phyloP scores from a whole-genome alignment of 148 eudicot species.

The Rhododendron williamsianum region DNA sequence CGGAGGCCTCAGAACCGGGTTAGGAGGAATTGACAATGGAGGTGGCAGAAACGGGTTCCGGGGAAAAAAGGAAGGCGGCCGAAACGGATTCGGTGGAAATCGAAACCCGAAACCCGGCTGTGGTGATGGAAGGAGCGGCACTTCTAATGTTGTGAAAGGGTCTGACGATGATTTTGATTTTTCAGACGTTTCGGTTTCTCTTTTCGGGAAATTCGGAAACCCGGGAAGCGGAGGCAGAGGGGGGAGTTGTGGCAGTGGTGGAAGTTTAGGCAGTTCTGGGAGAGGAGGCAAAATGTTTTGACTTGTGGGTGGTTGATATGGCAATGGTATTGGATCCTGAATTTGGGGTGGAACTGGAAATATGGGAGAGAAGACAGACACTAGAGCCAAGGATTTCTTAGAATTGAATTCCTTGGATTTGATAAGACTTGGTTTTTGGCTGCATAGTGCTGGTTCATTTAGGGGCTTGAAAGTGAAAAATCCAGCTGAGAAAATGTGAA shows the following conservation, averaged over 20 bases:
- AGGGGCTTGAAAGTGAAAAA: slow-evolving; percentile 81
- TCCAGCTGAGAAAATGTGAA: slow-evolving; percentile 74
- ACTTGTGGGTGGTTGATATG: slow-evolving; percentile 26
- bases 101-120: slow-evolving; percentile 26
- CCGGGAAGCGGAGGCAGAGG: slow-evolving; percentile 44
- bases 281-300: slow-evolving; percentile 28
- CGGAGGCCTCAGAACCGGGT: slow-evolving; percentile 25
- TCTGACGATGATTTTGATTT: background rate
- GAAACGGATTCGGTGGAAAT: slow-evolving; percentile 35
- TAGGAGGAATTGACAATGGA: slow-evolving; percentile 35
- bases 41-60: slow-evolving; percentile 26
- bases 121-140: slow-evolving; percentile 18
- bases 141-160: background rate
- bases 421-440: slow-evolving; percentile 42
- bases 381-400: slow-evolving; percentile 13
- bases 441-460: slow-evolving; percentile 52
- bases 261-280: slow-evolving; percentile 44
- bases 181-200: background rate
- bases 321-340: slow-evolving; percentile 28
- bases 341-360: slow-evolving; percentile 17
- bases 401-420: slow-evolving; percentile 18
- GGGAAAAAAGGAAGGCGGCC: background rate
- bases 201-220: slow-evolving; percentile 16
- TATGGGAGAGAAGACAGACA: background rate
- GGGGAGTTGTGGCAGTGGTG: slow-evolving; percentile 49